Evolutionary conservation across 176 grass and related monocot genomes (phyloP).

Genomic region (Microstegium vimineum): DNA sequence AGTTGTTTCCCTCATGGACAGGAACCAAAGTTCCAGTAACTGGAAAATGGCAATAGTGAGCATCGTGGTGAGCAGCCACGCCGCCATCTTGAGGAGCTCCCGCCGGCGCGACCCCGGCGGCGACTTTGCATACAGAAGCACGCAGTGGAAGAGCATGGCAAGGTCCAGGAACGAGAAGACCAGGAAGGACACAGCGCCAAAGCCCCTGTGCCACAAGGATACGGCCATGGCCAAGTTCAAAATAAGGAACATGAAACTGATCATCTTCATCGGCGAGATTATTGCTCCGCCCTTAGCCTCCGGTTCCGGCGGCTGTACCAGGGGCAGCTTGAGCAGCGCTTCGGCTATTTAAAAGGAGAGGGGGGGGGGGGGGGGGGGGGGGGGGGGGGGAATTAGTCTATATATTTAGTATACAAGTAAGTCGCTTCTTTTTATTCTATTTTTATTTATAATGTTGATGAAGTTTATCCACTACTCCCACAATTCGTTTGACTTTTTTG

Average conservation of each 20-base stretch:
- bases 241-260: background rate
- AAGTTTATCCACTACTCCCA: too few relatives aligned
- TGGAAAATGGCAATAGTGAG: background rate
- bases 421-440: too few relatives aligned
- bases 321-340: background rate
- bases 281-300: too few relatives aligned
- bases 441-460: too few relatives aligned
- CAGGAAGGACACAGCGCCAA: background rate
- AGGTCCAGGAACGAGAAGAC: background rate
- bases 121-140: background rate
- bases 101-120: background rate
- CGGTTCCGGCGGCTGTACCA: fast-evolving
- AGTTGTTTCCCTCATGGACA: background rate
- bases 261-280: background rate
- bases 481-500: too few relatives aligned
- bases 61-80: background rate
- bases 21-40: background rate
- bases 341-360: too few relatives aligned
- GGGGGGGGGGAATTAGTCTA: too few relatives aligned
- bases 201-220: background rate
- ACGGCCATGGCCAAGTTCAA: constrained; percentile 10
- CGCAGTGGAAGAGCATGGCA: background rate
- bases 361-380: too few relatives aligned
- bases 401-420: too few relatives aligned
- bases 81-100: background rate